Evolutionary conservation across 495 filamentous ascomycete species (phyloP), one percentile per base, ranked within the genome.

Genomic region (Podospora bellae-mahoneyi): DNA sequence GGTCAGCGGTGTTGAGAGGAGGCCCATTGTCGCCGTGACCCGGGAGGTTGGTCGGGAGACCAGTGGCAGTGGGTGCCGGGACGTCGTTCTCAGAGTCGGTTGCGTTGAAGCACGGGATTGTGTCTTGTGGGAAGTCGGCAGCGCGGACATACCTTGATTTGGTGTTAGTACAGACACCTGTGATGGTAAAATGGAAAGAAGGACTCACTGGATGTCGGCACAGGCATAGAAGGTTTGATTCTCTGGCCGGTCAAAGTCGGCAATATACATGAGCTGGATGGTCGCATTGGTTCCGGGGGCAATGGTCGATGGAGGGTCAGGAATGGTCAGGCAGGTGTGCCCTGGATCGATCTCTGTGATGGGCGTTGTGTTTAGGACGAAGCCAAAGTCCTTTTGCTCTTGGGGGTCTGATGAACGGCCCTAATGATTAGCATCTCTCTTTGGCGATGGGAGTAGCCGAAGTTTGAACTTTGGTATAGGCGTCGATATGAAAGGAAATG

Each of bases 201-300:
- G 9, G 15, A 48, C 39, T 48, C 13, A 16, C 39, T 48, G 39
- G 39, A 85, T 77, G 72, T 86, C 83, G 10, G 84, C 81, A 62
- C 83, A 86, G 27, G 81, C 81, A 69, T 84, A 85, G 75, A 82
- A 85, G 23, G 80, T 82, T 65, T 83, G 75, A 61, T 83, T 82
- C 30, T 74, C 76, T 39, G 82, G 81, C 0, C 73, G 76, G 68
- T 84, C 81, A 30, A 79, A 81, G 27, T 80, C 79, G 27, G 80
- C 78, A 4, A 73, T 76, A 71, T 85, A 85, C 26, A 78, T 78
- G 66, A 86, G 66, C 64, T 85, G 83, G 61, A 85, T 76, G 15
- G 84, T 86, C 2, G 84, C 84, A 58, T 83, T 83, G 26, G 73
- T 71, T 26, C 83, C 84, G 0, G 75, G 67, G 13, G 69, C 60